Evolutionary conservation across 371 early-diverging fungal species (phyloP), one percentile per base, ranked within the genome.

Genomic region (Syncephalastrum contaminatum): DNA sequence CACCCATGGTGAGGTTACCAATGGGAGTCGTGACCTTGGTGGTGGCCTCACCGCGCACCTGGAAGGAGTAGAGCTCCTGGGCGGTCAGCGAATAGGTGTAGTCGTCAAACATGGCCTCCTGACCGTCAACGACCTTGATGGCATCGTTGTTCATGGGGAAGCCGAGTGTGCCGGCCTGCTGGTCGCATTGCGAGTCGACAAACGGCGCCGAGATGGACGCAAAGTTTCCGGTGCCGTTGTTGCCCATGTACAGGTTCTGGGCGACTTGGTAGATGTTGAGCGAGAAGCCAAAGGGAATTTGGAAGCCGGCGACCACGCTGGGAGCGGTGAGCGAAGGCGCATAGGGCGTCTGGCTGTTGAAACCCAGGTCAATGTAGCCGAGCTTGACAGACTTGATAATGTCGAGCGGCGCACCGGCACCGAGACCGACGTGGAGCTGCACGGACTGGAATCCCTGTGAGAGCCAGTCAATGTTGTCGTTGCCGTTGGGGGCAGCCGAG

Each of bases 1-100:
- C 81, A 21, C 70, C 49, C 43, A 84, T 68, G 8, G 54, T 63
- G 25, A 86, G 71, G 44, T 72, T 60, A 53, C 87, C 87, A 51
- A 83, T 73, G 16, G 87, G 72, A 4, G 85, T 86, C 21, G 43
- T 27, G 7, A 78, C 78, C 48, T 73, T 68, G 42, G 81, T 80
- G 3, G 67, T 67, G 20, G 79, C 81, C 22, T 63, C 61, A 18
- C 84, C 84, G 15, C 60, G 45, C 10, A 81, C 75, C 16, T 66
- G 56, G 70, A 84, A 84, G 4, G 66, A 54, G 19, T 78, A 65
- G 22, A 65, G 53, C 13, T 69, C 58, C 15, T 72, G 67, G 7
- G 72, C 52, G 30, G 82, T 79, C 60, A 83, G 58, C 22, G 63
- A 63, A 42, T 69, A 73, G 15, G 72, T 75, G 59, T 79, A 83